Evolutionary conservation across 2,329 filamentous ascomycete species (phyloP).

Genomic region (Fusarium lyarnte): DNA sequence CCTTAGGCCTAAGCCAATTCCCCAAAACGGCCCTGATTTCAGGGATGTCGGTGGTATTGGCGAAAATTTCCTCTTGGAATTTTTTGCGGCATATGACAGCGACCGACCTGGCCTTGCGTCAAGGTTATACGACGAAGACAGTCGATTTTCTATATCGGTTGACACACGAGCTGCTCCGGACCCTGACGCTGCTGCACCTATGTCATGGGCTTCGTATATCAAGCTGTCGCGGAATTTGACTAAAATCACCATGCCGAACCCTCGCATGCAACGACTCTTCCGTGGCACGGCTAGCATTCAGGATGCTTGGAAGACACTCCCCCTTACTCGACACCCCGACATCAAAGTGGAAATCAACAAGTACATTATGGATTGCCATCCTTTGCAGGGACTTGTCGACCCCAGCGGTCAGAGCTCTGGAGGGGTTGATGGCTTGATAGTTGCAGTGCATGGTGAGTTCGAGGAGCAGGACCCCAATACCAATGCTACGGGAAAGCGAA

Average conservation of each 20-base stretch:
- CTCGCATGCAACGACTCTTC: conserved; percentile 72
- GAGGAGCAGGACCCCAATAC: conserved; percentile 73
- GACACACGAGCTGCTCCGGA: conserved; percentile 68
- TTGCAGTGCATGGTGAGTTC: conserved; percentile 85
- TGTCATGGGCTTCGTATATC: conserved; percentile 79
- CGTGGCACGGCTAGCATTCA: conserved; percentile 72
- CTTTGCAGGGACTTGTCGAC: conserved; percentile 76
- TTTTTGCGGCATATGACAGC: conserved; percentile 78
- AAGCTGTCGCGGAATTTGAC: conserved; percentile 81
- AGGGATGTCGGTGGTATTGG: conserved; percentile 78
- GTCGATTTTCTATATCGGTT: conserved; percentile 79
- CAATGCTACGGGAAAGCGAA: conserved; percentile 70
- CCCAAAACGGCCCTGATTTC: conserved; percentile 74
- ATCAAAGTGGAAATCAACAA: conserved; percentile 73
- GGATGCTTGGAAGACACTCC: conserved; percentile 75
- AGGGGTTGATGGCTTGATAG: conserved; percentile 80
- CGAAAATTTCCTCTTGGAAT: conserved; percentile 79
- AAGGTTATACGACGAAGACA: conserved; percentile 79
- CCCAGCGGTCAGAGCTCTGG: conserved; percentile 68
- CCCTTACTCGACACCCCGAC: conserved; percentile 78
- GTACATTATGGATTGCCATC: conserved; percentile 85
- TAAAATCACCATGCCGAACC: conserved; percentile 69
- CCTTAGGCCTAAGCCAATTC: conserved; percentile 64
- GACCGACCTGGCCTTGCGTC: conserved; percentile 71
- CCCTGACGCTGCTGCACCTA: conserved; percentile 52